These are phyloP conservation scores for Amaranthus palmeri DNA, from an alignment of 148 eudicot species.

Conservation along the genomic window DNA sequence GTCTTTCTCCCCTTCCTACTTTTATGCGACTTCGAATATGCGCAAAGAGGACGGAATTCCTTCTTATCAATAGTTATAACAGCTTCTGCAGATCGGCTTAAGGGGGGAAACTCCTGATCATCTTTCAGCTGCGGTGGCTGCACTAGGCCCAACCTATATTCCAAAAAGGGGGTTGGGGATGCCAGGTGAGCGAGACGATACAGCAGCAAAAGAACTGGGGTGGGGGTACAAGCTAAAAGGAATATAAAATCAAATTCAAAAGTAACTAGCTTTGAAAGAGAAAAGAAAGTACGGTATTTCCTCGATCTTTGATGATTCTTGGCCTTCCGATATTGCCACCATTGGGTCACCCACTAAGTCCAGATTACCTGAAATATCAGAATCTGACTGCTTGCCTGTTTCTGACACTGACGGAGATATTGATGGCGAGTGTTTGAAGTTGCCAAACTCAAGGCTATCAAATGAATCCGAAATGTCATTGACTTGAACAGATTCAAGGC, in stretches of 20 bases:
- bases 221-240: too few species aligned
- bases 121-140: conserved; percentile 27
- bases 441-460: conserved; percentile 21
- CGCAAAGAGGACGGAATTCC: conserved; percentile 34
- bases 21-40: conserved; percentile 11
- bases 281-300: conserved; percentile 21
- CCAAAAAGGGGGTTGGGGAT: not conserved
- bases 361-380: conserved; percentile 17
- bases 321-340: not conserved
- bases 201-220: not conserved
- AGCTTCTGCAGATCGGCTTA: conserved; percentile 12
- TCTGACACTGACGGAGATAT: conserved; percentile 22
- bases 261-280: not conserved
- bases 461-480: conserved; percentile 14
- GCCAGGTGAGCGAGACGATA: not conserved
- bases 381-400: conserved; percentile 23
- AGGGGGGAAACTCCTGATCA: conserved; percentile 31
- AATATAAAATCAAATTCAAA: not conserved
- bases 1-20: conserved; percentile 7
- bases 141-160: conserved; percentile 24
- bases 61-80: conserved; percentile 17
- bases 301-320: conserved; percentile 15
- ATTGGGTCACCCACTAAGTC: conserved; percentile 19
- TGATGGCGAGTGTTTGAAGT: conserved; percentile 20
- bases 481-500: conserved; percentile 7